These are phyloP conservation scores for Saxophila tyrrhenica DNA, from an alignment of 495 filamentous ascomycete genomes.

Conservation along the genomic window DNA sequence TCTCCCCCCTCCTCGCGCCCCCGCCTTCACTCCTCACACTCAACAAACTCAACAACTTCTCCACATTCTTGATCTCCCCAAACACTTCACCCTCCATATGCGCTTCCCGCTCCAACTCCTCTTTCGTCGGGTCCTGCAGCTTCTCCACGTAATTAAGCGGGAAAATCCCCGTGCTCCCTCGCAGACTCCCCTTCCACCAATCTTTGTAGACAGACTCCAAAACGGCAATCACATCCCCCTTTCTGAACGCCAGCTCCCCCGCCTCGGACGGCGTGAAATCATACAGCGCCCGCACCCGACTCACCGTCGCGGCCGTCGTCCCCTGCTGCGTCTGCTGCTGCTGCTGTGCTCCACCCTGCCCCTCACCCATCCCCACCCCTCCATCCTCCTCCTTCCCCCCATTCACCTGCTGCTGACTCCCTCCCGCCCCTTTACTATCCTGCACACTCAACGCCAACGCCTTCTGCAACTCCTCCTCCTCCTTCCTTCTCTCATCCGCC, in stretches of 20 bases:
- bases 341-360: slow-evolving; percentile 31
- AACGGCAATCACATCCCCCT: slow-evolving; percentile 94
- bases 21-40: slow-evolving; percentile 55
- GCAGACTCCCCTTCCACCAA: slow-evolving; percentile 95
- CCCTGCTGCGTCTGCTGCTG: slow-evolving; percentile 37
- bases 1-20: slow-evolving; percentile 21
- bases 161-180: slow-evolving; percentile 94
- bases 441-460: slow-evolving; percentile 83
- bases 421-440: slow-evolving; percentile 43
- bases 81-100: slow-evolving; percentile 98
- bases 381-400: background rate
- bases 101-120: slow-evolving; percentile 89
- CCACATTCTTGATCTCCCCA: slow-evolving; percentile 96
- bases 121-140: slow-evolving; percentile 81
- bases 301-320: slow-evolving; percentile 95
- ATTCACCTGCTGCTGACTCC: too few relatives aligned
- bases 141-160: slow-evolving; percentile 99
- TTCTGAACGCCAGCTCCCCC: slow-evolving; percentile 89
- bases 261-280: slow-evolving; percentile 91
- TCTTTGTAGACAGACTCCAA: slow-evolving; percentile 97
- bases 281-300: slow-evolving; percentile 82
- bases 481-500: slow-evolving; percentile 79
- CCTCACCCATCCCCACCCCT: background rate
- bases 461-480: slow-evolving; percentile 96
- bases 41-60: slow-evolving; percentile 85